Percentiles rank a stretch among this genome's conserved stretches.
Evolutionary conservation across 1,284 basidiomycete species (phyloP).

Genomic region (Malassezia sp.): DNA sequence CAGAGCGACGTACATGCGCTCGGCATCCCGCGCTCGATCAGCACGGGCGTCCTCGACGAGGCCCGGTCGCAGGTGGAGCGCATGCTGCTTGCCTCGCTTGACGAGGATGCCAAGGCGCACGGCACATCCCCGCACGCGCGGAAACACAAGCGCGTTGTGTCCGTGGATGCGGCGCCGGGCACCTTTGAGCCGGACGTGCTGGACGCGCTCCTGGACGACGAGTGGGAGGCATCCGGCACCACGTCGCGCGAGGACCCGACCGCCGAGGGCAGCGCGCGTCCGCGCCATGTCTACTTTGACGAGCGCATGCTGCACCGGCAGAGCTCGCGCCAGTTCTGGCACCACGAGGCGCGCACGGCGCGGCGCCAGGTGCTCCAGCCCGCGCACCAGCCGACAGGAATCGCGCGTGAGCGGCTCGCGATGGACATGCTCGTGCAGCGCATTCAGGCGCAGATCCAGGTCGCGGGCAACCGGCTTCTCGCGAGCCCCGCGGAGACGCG

Average conservation of each 20-base stretch:
- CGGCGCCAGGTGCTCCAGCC: not conserved
- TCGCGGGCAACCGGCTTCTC: conserved; percentile 1
- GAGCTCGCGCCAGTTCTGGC: not conserved
- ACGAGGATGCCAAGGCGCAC: conserved; percentile 1
- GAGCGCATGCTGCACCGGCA: not conserved
- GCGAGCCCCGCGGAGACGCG: not conserved
- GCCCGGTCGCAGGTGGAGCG: not conserved
- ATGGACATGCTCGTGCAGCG: conserved; percentile 7
- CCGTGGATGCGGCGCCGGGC: too few relatives aligned
- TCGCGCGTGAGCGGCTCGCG: not conserved
- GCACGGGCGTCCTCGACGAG: too few relatives aligned
- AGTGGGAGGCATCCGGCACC: too few relatives aligned
- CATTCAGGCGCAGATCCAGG: conserved; percentile 7
- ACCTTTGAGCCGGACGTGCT: too few relatives aligned
- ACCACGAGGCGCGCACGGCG: conserved; percentile 7
- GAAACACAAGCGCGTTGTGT: not conserved
- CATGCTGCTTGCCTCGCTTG: conserved; percentile 4
- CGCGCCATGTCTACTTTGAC: conserved; percentile 12
- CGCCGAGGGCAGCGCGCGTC: not conserved
- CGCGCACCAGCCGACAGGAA: too few relatives aligned
- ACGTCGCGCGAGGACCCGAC: too few relatives aligned
- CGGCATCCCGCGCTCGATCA: too few relatives aligned
- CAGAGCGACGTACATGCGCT: too few relatives aligned
- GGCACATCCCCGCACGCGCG: not conserved
- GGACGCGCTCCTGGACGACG: too few relatives aligned